Base-by-base conservation (phyloP, 768 basidiomycete genomes). In the Leucocoprinus sp. region DNA sequence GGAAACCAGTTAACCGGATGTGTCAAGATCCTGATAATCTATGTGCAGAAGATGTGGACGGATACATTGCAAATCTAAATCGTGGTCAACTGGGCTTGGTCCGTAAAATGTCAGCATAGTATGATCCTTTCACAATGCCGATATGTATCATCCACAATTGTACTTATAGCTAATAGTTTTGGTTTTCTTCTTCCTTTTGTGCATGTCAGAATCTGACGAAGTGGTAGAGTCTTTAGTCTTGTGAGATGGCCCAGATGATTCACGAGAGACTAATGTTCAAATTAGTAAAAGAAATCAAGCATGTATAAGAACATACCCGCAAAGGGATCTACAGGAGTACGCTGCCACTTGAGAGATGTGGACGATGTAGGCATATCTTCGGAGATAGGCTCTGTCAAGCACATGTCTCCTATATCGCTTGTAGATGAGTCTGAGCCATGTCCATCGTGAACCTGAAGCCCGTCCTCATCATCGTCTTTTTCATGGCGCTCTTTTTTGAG, bases 281-380 rank as follows among this genome's bases (percentile, higher is more conserved):
- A 21, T 11, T 41, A 24, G 22, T 7, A 36, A 7, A 37, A 17
- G 35, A 28, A 26, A 27, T 17, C 37, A 36, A 38, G 43, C 37
- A 17, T 3, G 28, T 22, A 4, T 46, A 44, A 15, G 26, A 14
- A 43, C 59, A 7, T 54, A 80, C 85, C 83, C 47, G 78, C 73
- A 53, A 86, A 87, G 4, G 80, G 79, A 60, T 86, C 84, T 22
- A 82, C 55, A 0, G 60, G 62, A 22, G 71, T 68, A 53, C 80
- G 68, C 58, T 72, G 70, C 23, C 75, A 72, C 57, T 75, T 78
- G 56, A 37, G 35, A 9, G 48, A 27, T 28, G 37, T 45, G 5
- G 45, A 34, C 5, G 44, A 37, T 24, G 46, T 23, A 7, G 47
- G 19, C 12, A 26, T 34, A 5, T 40, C 35, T 22, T 54, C 42